Evolutionary conservation across 768 basidiomycete species (phyloP), one percentile per base, ranked within the genome.

Genomic region (Multifurca ochricompacta): DNA sequence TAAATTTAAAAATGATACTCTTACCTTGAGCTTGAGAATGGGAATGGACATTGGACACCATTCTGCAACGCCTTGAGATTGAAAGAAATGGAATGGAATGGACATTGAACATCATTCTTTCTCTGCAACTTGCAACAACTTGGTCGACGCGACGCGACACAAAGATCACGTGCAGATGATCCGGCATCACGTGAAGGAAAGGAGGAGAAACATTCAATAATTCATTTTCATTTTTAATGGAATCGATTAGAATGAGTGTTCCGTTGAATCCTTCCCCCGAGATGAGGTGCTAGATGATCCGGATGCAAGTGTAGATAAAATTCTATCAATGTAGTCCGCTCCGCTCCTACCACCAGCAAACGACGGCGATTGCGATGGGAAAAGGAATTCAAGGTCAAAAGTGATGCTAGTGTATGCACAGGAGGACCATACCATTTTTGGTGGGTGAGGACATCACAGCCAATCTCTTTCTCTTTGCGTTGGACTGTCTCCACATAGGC

Each of bases 401-500:
- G 11, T 36, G 39, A n/a, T 34, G 8, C 30, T n/a, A 6, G 30
- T 40, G 21, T 41, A 25, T 43, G 31, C 19, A 23, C 25, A 19
- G n/a, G 16, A 21, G 18, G 36, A 23, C 69, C 77, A 53, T 36
- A 83, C 91, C 92, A 96, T 77, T 92, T 94, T 72, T 95, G 91
- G 68, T 95, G 91, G 3, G 88, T 95, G 43, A 94, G 73, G 30
- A 95, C 91, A 66, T 95, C 91, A 56, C 86, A 87, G 31, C 87
- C 87, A 47, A 92, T 79, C 62, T 85, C 90, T 68, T 85, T 87
- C 69, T 95, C 91, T 67, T 88, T 91, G 59, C 81, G 74, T 65
- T 95, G 91, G 46, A 94, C 80, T 18, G 91, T 80, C 55, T 93
- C 78, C 43, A 93, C 91, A 68, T 95, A 95, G 21, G 92, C 92